Evolutionary conservation across 2,329 filamentous ascomycete genomes (phyloP).

Genomic region (Neopestalotiopsis rosae): DNA sequence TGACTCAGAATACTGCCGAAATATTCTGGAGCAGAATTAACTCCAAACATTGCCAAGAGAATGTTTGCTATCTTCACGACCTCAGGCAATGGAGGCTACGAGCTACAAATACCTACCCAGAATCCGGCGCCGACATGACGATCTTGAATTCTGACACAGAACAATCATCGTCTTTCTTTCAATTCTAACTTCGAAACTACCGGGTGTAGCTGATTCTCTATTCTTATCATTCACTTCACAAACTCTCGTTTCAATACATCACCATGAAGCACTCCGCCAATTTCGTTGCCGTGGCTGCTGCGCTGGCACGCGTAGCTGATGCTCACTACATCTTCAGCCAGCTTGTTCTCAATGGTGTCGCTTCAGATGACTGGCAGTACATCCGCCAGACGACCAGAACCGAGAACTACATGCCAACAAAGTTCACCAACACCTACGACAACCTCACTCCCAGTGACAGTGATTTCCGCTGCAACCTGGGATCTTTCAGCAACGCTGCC

Average conservation of each 20-base stretch:
- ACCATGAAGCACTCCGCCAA: background rate
- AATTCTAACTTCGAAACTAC: background rate
- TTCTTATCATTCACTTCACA: background rate
- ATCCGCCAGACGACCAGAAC: slow-evolving; percentile 9
- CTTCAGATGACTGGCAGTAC: slow-evolving; percentile 8
- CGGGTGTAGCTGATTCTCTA: background rate
- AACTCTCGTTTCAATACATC: background rate
- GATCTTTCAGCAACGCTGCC: background rate
- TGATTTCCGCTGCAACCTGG: slow-evolving; percentile 12
- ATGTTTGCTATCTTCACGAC: too few species aligned
- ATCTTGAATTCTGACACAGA: background rate
- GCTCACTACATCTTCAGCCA: slow-evolving; percentile 13
- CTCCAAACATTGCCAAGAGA: too few species aligned
- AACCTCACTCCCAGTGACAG: slow-evolving; percentile 3
- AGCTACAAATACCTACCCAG: too few species aligned
- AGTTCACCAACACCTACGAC: slow-evolving; percentile 8
- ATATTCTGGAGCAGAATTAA: too few species aligned
- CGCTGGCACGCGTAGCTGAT: background rate
- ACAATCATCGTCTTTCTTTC: background rate
- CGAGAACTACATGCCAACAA: slow-evolving; percentile 10
- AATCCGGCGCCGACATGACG: background rate
- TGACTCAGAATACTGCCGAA: too few species aligned
- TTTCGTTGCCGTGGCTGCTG: background rate
- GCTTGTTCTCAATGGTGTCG: slow-evolving; percentile 3
- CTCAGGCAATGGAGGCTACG: too few species aligned